Evolutionary conservation across 805 yeast genomes (phyloP).

Genomic region (Candida vaughaniae): DNA sequence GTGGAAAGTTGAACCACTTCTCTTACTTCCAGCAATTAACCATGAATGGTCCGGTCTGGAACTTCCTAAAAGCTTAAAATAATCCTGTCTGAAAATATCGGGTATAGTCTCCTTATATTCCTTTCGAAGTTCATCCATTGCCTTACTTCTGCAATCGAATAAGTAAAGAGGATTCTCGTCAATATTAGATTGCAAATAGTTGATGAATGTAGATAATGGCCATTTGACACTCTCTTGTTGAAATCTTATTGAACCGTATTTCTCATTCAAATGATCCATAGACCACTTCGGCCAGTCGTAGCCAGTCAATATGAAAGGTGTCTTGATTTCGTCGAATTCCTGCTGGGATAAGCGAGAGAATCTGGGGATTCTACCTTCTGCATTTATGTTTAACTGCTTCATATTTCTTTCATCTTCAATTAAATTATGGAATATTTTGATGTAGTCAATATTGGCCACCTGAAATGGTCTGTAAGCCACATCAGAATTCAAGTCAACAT

Average conservation of each 20-base stretch:
- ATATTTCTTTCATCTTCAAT: constrained; percentile 45
- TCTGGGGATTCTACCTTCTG: constrained; percentile 50
- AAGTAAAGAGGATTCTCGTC: constrained; percentile 87
- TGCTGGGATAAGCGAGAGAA: constrained; percentile 49
- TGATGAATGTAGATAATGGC: constrained; percentile 60
- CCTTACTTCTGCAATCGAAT: constrained; percentile 77
- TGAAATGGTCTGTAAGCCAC: constrained; percentile 80
- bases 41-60: constrained; percentile 91
- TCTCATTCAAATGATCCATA: constrained; percentile 42
- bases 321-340: constrained; percentile 48
- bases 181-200: constrained; percentile 57
- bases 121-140: constrained; percentile 55
- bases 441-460: constrained; percentile 69
- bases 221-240: constrained; percentile 86
- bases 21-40: constrained; percentile 79
- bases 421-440: constrained; percentile 44
- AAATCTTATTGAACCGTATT: constrained; percentile 63
- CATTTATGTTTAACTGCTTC: constrained; percentile 20
- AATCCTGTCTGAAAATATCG: constrained; percentile 53
- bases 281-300: constrained; percentile 70
- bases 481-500: constrained; percentile 62
- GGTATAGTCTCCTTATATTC: constrained; percentile 53
- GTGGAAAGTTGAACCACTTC: constrained; percentile 89
- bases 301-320: constrained; percentile 63
- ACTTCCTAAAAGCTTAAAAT: constrained; percentile 50